Evolutionary conservation across 495 filamentous ascomycete genomes (phyloP).

Genomic region (Penicillium turbatum): DNA sequence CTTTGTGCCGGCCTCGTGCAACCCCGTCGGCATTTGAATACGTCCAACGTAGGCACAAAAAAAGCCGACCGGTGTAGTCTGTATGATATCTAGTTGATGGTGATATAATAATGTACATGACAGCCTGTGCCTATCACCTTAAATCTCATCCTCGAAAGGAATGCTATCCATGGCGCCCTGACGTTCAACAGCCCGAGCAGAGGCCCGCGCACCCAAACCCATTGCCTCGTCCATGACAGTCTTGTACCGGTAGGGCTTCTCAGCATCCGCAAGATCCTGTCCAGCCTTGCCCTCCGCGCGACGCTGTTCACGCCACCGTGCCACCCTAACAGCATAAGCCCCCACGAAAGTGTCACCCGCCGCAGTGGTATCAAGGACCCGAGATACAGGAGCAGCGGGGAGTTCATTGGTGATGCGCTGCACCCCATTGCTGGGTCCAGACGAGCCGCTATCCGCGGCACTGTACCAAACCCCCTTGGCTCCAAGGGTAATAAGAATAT

Average conservation of each 20-base stretch:
- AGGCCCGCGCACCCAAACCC: slow-evolving; percentile 64
- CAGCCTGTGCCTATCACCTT: not conserved
- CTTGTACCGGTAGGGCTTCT: slow-evolving; percentile 42
- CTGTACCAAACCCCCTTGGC: slow-evolving; percentile 66
- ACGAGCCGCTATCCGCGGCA: slow-evolving; percentile 35
- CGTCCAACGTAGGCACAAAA: not conserved
- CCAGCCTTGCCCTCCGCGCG: slow-evolving; percentile 33
- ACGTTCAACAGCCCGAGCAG: slow-evolving; percentile 71
- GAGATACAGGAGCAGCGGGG: slow-evolving; percentile 53
- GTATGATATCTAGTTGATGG: not conserved
- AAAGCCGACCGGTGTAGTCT: not conserved
- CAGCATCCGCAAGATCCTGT: slow-evolving; percentile 34
- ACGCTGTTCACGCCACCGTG: slow-evolving; percentile 37
- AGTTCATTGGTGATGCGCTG: slow-evolving; percentile 38
- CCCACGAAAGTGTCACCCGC: slow-evolving; percentile 96
- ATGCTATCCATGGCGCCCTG: slow-evolving; percentile 83
- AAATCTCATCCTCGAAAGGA: slow-evolving; percentile 79
- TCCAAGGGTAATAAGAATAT: slow-evolving; percentile 80
- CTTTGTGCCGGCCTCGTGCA: not conserved
- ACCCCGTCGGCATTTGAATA: not conserved
- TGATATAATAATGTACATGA: not conserved
- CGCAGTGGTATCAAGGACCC: slow-evolving; percentile 88
- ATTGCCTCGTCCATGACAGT: slow-evolving; percentile 58
- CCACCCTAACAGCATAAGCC: slow-evolving; percentile 68
- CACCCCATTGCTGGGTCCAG: slow-evolving; percentile 35